Base-by-base conservation (phyloP, 2,329 filamentous ascomycete genomes). In the Colletotrichum sp. region DNA sequence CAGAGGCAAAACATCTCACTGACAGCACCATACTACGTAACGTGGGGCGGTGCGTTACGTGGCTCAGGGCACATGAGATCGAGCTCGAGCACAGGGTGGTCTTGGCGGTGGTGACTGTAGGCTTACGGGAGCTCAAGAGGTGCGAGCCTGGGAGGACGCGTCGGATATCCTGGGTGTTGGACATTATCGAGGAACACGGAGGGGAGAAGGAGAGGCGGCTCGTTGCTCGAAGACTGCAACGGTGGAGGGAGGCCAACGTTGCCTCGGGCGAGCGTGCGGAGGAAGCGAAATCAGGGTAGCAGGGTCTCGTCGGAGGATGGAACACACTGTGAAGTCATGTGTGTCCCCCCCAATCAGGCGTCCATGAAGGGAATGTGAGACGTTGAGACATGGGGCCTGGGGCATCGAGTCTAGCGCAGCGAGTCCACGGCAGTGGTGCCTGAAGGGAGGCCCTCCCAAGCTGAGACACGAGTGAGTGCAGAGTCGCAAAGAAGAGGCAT, bases 121-220 rank as follows among this genome's bases (percentile, higher is more conserved):
- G 84, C 24, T 79, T 82, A 5, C 78, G 81, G 12, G 85, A 87
- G 72, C 79, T 87, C 6, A 81, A 83, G 36, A 74, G 75, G 44
- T 84, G 85, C 8, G 76, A 79, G n/a, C 72, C 71, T 26, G 86
- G 85, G 5, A 80, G 84, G 18, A 81, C 78, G 8, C 48, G 72
- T 15, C 82, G 84, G 12, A 68, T 86, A 36, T 39, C 75, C 52
- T 85, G 83, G 80, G 68, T 85, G 12, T 52, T 83, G 39, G 64
- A 70, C 13, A 75, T 86, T 48, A 72, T 83, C 8, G 77, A 73
- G n/a, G 36, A 77, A 15, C 65, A 63, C 3, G 52, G 79, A 39
- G 75, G 78, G n/a, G 80, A 81, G 3, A 24, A 55, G 22, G 75
- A 72, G 44, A 75, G 77, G 48, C 78, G 68, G 3, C 65, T 52